These are phyloP conservation scores for Phytophthora foliorum DNA, from an alignment of 352 stramenopile genomes.

Conservation along the genomic window DNA sequence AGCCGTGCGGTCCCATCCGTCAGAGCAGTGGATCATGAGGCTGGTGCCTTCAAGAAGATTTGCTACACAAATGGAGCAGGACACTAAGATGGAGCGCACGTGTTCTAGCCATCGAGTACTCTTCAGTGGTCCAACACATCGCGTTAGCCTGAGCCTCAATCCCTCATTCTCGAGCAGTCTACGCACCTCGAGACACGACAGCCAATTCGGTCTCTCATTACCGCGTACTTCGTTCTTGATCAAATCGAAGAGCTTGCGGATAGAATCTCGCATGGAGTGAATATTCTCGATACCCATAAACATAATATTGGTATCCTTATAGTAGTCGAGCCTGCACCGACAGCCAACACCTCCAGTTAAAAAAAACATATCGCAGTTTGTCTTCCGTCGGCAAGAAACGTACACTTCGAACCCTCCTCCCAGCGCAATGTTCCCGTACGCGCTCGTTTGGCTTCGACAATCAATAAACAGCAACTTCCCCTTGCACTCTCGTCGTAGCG, in stretches of 20 bases:
- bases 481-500: slow-evolving; percentile 64
- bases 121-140: slow-evolving; percentile 13
- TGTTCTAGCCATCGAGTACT: slow-evolving; percentile 87
- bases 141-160: neutral
- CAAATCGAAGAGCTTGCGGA: slow-evolving; percentile 83
- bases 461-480: slow-evolving; percentile 83
- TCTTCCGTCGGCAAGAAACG: slow-evolving; percentile 34
- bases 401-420: slow-evolving; percentile 90
- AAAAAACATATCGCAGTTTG: neutral
- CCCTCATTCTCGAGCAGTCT: no score
- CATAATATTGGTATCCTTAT: slow-evolving; percentile 78
- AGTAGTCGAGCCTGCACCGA: slow-evolving; percentile 76
- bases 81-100: slow-evolving; percentile 81
- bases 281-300: slow-evolving; percentile 95
- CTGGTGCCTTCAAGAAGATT: slow-evolving; percentile 92
- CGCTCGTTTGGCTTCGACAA: slow-evolving; percentile 87
- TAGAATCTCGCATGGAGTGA: slow-evolving; percentile 91
- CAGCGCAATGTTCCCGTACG: slow-evolving; percentile 85
- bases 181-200: slow-evolving; percentile 78
- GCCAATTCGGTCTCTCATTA: slow-evolving; percentile 84
- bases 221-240: slow-evolving; percentile 88
- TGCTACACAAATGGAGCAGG: slow-evolving; percentile 94
- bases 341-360: slow-evolving; percentile 17
- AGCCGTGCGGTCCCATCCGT: slow-evolving; percentile 99
- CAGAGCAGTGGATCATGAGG: slow-evolving; percentile 98